Evolutionary conservation across 257 asterid genomes (phyloP).

Genomic region (Gentiana dahurica): DNA sequence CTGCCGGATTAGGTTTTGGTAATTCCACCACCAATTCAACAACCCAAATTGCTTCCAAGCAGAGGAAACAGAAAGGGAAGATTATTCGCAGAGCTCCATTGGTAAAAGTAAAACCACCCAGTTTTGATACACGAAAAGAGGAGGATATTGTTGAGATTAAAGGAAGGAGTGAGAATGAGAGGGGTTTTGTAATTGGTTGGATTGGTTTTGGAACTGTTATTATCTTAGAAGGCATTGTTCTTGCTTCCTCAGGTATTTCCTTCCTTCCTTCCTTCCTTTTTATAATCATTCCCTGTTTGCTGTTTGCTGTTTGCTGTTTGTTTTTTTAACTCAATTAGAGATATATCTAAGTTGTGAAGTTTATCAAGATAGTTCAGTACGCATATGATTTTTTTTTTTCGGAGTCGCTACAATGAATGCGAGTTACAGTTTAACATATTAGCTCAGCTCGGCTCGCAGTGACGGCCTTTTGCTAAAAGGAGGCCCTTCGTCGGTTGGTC

Average conservation of each 20-base stretch:
- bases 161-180: constrained; percentile 43
- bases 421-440: no score
- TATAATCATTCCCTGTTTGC: neutral
- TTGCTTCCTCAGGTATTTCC: constrained; percentile 75
- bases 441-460: no score
- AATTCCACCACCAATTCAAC: constrained; percentile 22
- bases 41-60: constrained; percentile 22
- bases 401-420: no score
- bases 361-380: no score
- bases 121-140: constrained; percentile 29
- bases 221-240: constrained; percentile 58
- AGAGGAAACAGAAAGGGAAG: constrained; percentile 49
- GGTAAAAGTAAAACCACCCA: constrained; percentile 30
- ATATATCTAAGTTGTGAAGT: no score
- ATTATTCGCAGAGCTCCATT: constrained; percentile 60
- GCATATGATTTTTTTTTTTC: no score
- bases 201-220: constrained; percentile 70
- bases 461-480: no score
- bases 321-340: no score
- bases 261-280: neutral
- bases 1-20: constrained; percentile 71
- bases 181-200: constrained; percentile 89
- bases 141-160: constrained; percentile 42
- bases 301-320: no score
- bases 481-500: no score